phyloP scores from a whole-genome alignment of 2,329 filamentous ascomycete species.

The Aschersonia sp. region DNA sequence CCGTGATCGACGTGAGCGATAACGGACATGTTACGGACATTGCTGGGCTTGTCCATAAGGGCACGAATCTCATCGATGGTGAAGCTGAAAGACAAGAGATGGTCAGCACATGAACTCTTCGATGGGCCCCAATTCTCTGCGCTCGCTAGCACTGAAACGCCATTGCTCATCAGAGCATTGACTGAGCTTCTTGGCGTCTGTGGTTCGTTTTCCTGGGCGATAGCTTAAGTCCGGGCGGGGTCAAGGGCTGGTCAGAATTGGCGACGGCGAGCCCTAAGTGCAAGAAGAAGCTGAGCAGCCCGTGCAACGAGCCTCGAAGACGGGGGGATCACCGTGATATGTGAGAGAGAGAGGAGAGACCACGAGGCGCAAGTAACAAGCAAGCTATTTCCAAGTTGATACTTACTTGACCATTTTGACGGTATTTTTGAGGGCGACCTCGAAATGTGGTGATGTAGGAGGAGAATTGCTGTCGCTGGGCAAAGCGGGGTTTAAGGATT shows the following conservation, averaged over 20 bases:
- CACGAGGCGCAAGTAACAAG: not conserved
- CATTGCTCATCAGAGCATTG: no score
- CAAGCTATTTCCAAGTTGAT: slow-evolving; percentile 2
- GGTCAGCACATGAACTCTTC: slow-evolving; percentile 1
- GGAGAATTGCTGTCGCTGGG: slow-evolving; percentile 11
- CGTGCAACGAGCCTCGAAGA: not conserved
- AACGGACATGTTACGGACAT: slow-evolving; percentile 95
- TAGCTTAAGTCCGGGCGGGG: slow-evolving; percentile 6
- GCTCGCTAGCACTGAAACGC: no score
- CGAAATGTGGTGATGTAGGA: slow-evolving; percentile 19
- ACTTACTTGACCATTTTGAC: slow-evolving; percentile 99
- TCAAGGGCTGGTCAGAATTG: not conserved
- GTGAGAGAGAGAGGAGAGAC: not conserved
- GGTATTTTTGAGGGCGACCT: slow-evolving; percentile 46
- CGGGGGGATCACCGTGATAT: not conserved
- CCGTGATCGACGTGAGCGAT: slow-evolving; percentile 99
- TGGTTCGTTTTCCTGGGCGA: slow-evolving; percentile 1
- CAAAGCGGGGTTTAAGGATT: slow-evolving; percentile 32
- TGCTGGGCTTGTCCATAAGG: slow-evolving; percentile 66
- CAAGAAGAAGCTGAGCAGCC: no score
- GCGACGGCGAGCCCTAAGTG: no score
- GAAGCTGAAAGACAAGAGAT: slow-evolving; percentile 51
- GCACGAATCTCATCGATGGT: slow-evolving; percentile 85
- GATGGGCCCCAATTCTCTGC: not conserved
- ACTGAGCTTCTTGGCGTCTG: not conserved